A percentile compares a stretch with the other conserved stretches of the same genome.
These are phyloP conservation scores for Kickxella alabastrina DNA, from an alignment of 192 early-diverging fungal genomes.

Conservation along the genomic window DNA sequence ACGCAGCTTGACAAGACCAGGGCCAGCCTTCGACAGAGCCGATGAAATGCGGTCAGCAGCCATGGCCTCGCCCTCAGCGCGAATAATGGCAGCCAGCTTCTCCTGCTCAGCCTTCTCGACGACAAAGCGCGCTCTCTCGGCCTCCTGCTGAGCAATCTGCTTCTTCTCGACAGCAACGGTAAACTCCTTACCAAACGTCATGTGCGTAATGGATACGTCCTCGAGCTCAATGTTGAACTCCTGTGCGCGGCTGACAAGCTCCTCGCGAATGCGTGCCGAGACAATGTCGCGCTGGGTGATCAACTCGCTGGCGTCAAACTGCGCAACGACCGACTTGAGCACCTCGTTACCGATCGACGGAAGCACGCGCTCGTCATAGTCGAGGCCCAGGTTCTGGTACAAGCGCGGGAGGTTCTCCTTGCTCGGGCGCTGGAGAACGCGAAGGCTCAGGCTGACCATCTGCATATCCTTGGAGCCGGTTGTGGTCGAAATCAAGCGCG, in stretches of 20 bases:
- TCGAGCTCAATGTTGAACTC: constrained; percentile 97
- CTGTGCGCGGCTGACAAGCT: constrained; percentile 83
- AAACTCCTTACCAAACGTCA: constrained; percentile 99
- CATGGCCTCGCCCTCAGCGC: constrained; percentile 93
- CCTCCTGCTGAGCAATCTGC: constrained; percentile 99
- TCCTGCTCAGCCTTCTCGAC: constrained; percentile 99
- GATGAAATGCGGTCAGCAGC: constrained; percentile 92
- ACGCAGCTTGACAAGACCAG: constrained; percentile 90
- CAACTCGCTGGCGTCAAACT: constrained; percentile 96
- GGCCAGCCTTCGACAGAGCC: constrained; percentile 86
- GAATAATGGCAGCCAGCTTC: constrained; percentile 92
- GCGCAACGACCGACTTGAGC: constrained; percentile 94
- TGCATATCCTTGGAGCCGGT: constrained; percentile 99
- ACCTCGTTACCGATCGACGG: constrained; percentile 99
- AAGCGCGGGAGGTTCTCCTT: constrained; percentile 69
- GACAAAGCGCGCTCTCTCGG: constrained; percentile 96
- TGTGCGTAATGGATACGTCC: constrained; percentile 98
- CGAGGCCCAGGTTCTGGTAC: constrained; percentile 87
- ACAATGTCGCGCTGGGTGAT: constrained; percentile 98
- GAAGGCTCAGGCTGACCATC: constrained; percentile 89
- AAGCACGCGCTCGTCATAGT: constrained; percentile 97
- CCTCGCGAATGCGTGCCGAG: constrained; percentile 87
- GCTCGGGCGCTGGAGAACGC: constrained; percentile 87
- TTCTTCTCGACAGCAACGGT: constrained; percentile 98
- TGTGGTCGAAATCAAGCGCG: constrained; percentile 95